Evolutionary conservation across 352 stramenopile genomes (phyloP).

Genomic region (Globisporangium cederbergense): DNA sequence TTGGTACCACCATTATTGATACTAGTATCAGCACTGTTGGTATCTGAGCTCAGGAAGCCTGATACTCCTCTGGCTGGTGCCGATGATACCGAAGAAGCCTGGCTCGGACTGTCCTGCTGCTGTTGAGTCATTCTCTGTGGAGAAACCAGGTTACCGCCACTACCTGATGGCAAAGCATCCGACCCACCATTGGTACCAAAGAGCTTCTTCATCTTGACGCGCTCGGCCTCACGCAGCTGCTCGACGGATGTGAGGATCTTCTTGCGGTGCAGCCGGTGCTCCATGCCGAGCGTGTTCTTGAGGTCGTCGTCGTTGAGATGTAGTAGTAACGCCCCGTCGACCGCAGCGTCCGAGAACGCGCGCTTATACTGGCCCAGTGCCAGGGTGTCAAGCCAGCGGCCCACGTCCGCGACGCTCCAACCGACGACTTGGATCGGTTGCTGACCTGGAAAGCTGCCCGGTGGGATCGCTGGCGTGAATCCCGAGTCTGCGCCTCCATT

Average conservation of each 20-base stretch:
- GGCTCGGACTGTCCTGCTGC: background rate
- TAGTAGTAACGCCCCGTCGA: constrained; percentile 89
- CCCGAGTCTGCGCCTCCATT: constrained; percentile 7
- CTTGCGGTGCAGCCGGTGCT: constrained; percentile 94
- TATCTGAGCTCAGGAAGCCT: background rate
- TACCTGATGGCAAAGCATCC: constrained; percentile 4
- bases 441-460: constrained; percentile 56
- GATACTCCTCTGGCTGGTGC: background rate
- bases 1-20: background rate
- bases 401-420: constrained; percentile 89
- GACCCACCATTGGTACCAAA: constrained; percentile 24
- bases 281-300: constrained; percentile 92
- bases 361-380: constrained; percentile 87
- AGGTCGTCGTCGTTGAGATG: constrained; percentile 91
- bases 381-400: constrained; percentile 89
- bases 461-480: constrained; percentile 49
- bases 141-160: background rate
- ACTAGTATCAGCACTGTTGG: background rate
- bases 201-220: constrained; percentile 40
- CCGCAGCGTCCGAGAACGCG: constrained; percentile 82
- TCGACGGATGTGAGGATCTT: constrained; percentile 92
- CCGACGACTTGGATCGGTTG: constrained; percentile 60
- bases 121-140: constrained; percentile 1
- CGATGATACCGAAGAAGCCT: background rate
- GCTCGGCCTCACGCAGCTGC: constrained; percentile 58